These are phyloP conservation scores for Oenanthe javanica DNA, from an alignment of 140 eudicot species.

Conservation along the genomic window DNA sequence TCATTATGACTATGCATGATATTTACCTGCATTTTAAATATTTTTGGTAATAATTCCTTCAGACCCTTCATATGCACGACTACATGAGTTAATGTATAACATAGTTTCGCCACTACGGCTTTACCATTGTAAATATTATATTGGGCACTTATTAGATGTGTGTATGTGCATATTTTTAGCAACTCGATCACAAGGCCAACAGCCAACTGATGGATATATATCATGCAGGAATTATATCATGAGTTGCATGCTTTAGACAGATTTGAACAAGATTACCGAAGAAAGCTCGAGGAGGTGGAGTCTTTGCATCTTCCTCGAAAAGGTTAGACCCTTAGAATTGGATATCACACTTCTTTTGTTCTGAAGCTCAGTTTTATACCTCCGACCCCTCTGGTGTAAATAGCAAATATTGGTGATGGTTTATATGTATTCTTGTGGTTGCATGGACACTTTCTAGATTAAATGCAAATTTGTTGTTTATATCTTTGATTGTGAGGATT, in stretches of 20 bases:
- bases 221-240: conserved; percentile 73
- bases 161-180: neutral
- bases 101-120: neutral
- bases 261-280: conserved; percentile 74
- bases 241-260: conserved; percentile 80
- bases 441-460: neutral
- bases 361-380: neutral
- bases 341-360: neutral
- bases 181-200: neutral
- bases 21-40: neutral
- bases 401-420: neutral
- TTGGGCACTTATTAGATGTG: neutral
- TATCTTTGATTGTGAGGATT: neutral
- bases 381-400: neutral
- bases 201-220: neutral
- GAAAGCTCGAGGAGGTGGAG: conserved; percentile 76
- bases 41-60: neutral
- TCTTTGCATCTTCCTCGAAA: conserved; percentile 74
- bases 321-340: conserved; percentile 34
- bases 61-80: neutral
- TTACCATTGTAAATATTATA: neutral
- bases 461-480: neutral
- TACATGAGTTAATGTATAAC: neutral
- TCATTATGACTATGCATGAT: neutral
- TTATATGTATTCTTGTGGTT: neutral